Evolutionary conservation across 129 eudicot genomes (phyloP), one percentile per base, ranked within the genome.

Genomic region (Flaveria trinervia): DNA sequence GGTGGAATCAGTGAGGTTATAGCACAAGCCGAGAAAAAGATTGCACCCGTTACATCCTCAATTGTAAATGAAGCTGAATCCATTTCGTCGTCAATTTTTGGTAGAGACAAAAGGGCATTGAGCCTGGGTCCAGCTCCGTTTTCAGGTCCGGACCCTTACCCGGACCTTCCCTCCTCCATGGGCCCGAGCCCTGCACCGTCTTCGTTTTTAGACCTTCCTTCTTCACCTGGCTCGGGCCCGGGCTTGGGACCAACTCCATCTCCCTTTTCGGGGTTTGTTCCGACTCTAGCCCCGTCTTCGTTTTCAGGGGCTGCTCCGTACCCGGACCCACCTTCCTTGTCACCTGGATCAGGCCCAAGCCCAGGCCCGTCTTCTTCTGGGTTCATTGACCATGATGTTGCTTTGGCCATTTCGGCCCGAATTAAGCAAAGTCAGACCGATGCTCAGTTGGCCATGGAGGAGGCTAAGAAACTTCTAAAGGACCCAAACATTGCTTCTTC

Each of bases 371-470:
- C 82, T 7, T 65, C 82, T 7, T 6, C 12, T 6, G 65, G 65
- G 23, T 79, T 79, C 55, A 46, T 71, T 3, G 82, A 79, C 52
- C 83, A 79, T 23, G 83, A 79, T 16, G 48, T 79, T 65, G 83
- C 83, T 72, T 64, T 79, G 68, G 83, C 79, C 17, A 79, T 79
- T 22, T 79, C 72, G 25, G 28, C 74, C 15, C 78, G 78, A 4
- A 79, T 79, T 50, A 79, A 79, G 46, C 83, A 72, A 72, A 72
- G 83, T 65, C 83, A 79, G 44, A 50, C 23, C 57, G 72, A 79
- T 64, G 28, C 83, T 39, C 83, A 79, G 14, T 39, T 65, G 52
- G 83, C 83, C 0, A 72, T 79, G 83, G 74, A 65, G 13, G 73
- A 64, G 83, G 78, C 79, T 16, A 79, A 64, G 79, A 64, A 72